Base-by-base conservation (phyloP, 2,329 filamentous ascomycete species). In the Aspergillus fumigatus region DNA sequence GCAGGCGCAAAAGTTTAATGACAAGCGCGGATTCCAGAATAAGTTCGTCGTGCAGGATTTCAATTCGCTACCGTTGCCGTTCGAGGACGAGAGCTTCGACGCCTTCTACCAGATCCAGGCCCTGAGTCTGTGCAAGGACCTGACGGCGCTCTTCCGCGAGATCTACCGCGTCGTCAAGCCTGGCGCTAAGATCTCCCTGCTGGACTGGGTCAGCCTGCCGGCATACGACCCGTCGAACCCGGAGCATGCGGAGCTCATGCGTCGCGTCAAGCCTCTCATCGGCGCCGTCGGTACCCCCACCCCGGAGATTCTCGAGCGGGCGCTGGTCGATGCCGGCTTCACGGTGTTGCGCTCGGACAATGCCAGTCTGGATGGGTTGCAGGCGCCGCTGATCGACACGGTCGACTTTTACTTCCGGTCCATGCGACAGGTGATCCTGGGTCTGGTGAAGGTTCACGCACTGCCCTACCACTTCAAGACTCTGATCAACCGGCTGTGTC, bases 81-180 rank as follows among this genome's bases (percentile, higher is more conserved):
- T 83, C 55, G 75, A 67, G 14, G 76, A 82, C 59, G 68, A 66
- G 26, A 74, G 71, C 45, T 82, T 83, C 63, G 80, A 83, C 55
- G 79, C 75, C 29, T 82, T 82, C 57, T 83, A 78, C 75, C 81
- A 77, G 79, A 86, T 77, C 77, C 86, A 76, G 75, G 85, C 72
- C 54, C 80, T 76, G 65, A 84, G 75, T 73, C 79, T 76, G 29
- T 82, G 78, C 73, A 80, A 79, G 58, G 79, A 82, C 53, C 71
- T 79, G 1, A 63, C 71, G 2, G 68, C 72, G 7, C 71, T 82
- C 10, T 81, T 82, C 69, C 68, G 67, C 50, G 80, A 83, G 65
- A 69, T 82, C 52, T 77, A 73, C 64, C 75, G 80, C 19, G 70
- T 82, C 3, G 61, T 82, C 52, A 79, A 79, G 65, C 80, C 80